phyloP scores from a whole-genome alignment of 2,329 filamentous ascomycete species.

The Periconia sp. region DNA sequence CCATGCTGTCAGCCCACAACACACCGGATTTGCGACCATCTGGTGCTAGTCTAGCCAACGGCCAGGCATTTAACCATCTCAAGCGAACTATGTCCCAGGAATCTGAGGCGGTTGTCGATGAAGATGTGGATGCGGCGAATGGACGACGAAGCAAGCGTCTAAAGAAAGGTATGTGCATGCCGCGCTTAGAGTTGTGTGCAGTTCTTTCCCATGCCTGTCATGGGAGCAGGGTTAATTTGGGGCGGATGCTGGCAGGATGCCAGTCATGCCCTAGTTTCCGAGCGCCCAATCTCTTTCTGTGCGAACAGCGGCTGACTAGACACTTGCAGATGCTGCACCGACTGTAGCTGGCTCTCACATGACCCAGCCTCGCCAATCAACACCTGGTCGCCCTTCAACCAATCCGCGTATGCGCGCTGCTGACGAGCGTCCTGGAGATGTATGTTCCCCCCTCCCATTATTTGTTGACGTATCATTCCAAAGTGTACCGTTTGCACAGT shows the following conservation, averaged over 20 bases:
- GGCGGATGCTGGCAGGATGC: constrained; percentile 21
- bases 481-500: background rate
- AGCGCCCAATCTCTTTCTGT: constrained; percentile 18
- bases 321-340: constrained; percentile 58
- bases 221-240: constrained; percentile 24
- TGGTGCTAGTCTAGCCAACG: constrained; percentile 51
- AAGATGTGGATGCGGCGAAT: constrained; percentile 51
- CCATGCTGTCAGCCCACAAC: constrained; percentile 64
- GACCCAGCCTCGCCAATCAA: constrained; percentile 85
- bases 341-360: constrained; percentile 96
- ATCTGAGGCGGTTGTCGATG: constrained; percentile 61
- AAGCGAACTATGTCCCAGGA: constrained; percentile 70
- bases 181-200: constrained; percentile 17
- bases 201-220: constrained; percentile 19
- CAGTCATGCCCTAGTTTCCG: constrained; percentile 14
- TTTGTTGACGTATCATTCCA: background rate
- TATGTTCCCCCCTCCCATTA: constrained; percentile 31
- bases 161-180: constrained; percentile 70
- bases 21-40: constrained; percentile 66
- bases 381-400: constrained; percentile 59
- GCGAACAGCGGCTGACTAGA: constrained; percentile 22
- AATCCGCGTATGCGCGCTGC: constrained; percentile 56
- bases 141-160: constrained; percentile 84
- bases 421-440: constrained; percentile 60
- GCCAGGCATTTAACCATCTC: constrained; percentile 58